A percentile compares a stretch with the other conserved stretches of the same genome.
Evolutionary conservation across 148 eudicot species (phyloP).

Genomic region (Vaccinium darrowii): DNA sequence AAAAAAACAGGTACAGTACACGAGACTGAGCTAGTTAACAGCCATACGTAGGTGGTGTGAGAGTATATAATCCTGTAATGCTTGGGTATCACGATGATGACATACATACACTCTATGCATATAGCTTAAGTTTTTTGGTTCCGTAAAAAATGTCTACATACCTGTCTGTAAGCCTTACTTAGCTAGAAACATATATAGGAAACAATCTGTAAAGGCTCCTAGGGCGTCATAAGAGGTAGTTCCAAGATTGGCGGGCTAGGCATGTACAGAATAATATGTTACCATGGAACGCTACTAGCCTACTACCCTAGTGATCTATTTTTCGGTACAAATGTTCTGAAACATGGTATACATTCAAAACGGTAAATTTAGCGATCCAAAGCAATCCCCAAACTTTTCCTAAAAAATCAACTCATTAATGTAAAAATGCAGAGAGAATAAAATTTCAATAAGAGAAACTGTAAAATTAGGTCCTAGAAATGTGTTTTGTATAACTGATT

Average conservation of each 20-base stretch:
- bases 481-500: no score
- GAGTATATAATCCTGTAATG: background rate
- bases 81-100: background rate
- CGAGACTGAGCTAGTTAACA: background rate
- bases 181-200: background rate
- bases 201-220: background rate
- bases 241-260: background rate
- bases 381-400: no score
- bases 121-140: background rate
- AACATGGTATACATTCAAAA: no score
- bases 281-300: no score
- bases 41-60: background rate
- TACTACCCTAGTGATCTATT: no score
- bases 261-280: no score
- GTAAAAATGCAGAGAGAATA: no score
- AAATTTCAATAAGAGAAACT: no score
- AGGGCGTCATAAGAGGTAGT: background rate
- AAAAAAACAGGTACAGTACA: background rate
- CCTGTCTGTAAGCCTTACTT: background rate
- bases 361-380: no score
- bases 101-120: background rate
- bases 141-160: background rate
- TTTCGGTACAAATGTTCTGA: no score
- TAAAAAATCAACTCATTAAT: no score
- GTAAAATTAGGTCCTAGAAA: no score